Evolutionary conservation across 2,329 filamentous ascomycete species (phyloP), one percentile per base, ranked within the genome.

Genomic region (Plenodomus tracheiphilus): DNA sequence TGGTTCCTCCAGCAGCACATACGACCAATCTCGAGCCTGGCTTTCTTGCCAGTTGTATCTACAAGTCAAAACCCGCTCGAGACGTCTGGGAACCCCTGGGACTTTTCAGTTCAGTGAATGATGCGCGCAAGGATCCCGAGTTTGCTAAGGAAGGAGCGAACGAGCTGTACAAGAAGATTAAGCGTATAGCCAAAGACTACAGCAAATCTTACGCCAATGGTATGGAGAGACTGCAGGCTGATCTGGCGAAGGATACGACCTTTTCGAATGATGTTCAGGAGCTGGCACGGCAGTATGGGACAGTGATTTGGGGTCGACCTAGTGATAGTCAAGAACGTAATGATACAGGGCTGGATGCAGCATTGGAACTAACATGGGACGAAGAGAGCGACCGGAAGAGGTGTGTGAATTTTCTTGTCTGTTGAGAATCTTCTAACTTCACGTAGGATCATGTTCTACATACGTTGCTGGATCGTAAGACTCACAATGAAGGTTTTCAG

Each of bases 381-480:
- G 41, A 41, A 9, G 7, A 28, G 1, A 28, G 35, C 10, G 40
- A 47, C 13, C 42, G 45, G 25, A 35, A 47, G 11, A 45, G 15
- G 55, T 58, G 22, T 15, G 13, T 15, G 15, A 11, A 6, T 32
- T 8, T 10, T 5, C 10, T 25, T 25, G 10, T 25, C n/a, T 25
- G 22, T 25, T 25, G 22, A 25, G 22, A 25, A 25, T 5, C 5
- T 25, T 5, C 35, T 58, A 15, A 58, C 9, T 4, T 2, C 7
- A 13, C 9, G 0, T 11, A 58, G 55, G 3, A 53, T 58, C 22
- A 35, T 39, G 3, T 58, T 53, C 13, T 51, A 45, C n/a, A 38
- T 58, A 30, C 55, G 47, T 4, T 58, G 55, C 37, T 58, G 55
- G 52, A 47, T 56, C 13, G 40, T 48, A 16, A 32, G 49, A 2